Conservation (phyloP, 371 early-diverging fungal genomes). For the Cokeromyces recurvatus region DNA sequence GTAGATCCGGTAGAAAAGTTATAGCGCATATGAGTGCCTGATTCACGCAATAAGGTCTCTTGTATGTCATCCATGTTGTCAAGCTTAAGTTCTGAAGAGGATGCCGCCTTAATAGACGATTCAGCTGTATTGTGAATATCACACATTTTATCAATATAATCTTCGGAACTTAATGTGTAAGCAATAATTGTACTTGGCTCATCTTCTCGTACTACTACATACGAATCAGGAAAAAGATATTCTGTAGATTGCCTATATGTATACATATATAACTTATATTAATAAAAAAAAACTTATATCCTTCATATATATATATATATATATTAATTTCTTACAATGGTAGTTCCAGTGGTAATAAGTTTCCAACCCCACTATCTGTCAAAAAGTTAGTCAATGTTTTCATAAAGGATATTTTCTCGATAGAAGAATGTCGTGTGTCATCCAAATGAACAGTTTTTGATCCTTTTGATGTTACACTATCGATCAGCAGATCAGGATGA, state of each 20-base stretch:
- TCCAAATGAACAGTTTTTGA: background rate
- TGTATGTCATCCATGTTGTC: conserved; percentile 35
- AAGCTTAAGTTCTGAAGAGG: background rate
- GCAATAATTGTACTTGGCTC: conserved; percentile 96
- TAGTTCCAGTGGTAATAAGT: conserved; percentile 66
- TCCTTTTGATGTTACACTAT: background rate
- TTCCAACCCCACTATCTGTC: conserved; percentile 58
- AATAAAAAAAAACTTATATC: too few relatives aligned
- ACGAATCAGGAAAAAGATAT: conserved; percentile 84
- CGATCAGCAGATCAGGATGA: conserved; percentile 12
- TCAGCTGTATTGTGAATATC: conserved; percentile 12
- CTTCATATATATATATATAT: too few relatives aligned
- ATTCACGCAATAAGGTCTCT: conserved; percentile 61
- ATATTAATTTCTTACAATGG: conserved; percentile 64
- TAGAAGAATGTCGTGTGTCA: background rate
- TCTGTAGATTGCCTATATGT: conserved; percentile 64
- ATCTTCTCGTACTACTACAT: conserved; percentile 85
- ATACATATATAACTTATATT: too few relatives aligned
- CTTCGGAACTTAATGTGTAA: conserved; percentile 64
- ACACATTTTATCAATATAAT: conserved; percentile 43
- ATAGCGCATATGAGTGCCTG: conserved; percentile 68
- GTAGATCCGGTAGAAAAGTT: conserved; percentile 77
- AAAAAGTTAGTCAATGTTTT: conserved; percentile 76
- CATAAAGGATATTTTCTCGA: conserved; percentile 62
- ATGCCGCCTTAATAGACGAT: background rate